Conservation (phyloP, 2,329 filamentous ascomycete genomes). For the Neophaeococcomyces mojaviensis region DNA sequence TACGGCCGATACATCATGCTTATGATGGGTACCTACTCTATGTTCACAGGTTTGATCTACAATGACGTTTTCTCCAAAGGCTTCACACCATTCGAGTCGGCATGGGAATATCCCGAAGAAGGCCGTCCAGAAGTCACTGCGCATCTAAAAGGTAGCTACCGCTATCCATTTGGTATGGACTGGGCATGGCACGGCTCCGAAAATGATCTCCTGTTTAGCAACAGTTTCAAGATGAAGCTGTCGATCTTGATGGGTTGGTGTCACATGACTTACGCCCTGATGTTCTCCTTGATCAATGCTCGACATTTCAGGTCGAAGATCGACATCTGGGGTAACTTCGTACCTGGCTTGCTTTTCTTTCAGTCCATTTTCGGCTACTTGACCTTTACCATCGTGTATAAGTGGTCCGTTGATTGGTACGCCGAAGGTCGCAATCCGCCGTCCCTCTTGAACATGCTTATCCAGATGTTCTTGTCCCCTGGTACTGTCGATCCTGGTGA, state of each 20-base stretch:
- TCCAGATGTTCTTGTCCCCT: constrained; percentile 97
- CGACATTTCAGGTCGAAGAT: constrained; percentile 90
- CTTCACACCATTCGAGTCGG: constrained; percentile 78
- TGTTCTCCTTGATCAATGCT: constrained; percentile 86
- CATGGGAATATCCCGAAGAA: constrained; percentile 80
- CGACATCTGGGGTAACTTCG: constrained; percentile 94
- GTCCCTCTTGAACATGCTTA: constrained; percentile 94
- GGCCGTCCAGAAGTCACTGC: constrained; percentile 59
- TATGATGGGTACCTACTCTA: constrained; percentile 94
- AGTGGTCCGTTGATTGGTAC: constrained; percentile 89
- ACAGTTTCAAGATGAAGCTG: constrained; percentile 99
- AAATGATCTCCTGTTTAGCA: constrained; percentile 89
- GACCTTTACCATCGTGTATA: constrained; percentile 88
- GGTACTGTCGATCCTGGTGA: constrained; percentile 61
- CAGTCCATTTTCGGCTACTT: constrained; percentile 98
- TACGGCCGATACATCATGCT: constrained; percentile 98
- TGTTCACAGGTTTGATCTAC: constrained; percentile 96
- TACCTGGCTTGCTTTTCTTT: constrained; percentile 99
- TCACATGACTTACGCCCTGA: constrained; percentile 92
- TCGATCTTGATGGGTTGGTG: constrained; percentile 93
- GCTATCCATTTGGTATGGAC: constrained; percentile 92
- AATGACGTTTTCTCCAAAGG: constrained; percentile 96
- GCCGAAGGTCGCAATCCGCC: constrained; percentile 63
- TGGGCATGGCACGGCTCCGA: constrained; percentile 95
- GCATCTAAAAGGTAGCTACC: constrained; percentile 63